Conservation (phyloP, 768 basidiomycete species). For the Russula sp. region DNA sequence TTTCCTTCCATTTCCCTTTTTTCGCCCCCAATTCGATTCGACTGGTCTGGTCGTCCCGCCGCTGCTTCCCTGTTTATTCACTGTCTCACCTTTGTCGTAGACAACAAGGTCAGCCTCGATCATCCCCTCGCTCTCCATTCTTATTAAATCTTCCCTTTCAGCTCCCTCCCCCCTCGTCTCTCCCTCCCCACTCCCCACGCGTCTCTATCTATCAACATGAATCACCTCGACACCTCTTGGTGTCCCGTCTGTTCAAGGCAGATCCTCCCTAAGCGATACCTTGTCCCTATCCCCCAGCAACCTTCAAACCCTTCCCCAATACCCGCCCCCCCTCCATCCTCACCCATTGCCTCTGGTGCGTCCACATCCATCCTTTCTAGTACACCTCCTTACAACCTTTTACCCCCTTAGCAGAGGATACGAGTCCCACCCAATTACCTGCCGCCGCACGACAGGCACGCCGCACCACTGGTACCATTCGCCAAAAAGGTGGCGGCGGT, state of each 20-base stretch:
- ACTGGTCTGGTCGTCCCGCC: conserved; percentile 8
- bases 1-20: conserved; percentile 20
- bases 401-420: conserved; percentile 25
- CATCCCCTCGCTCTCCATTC: neutral
- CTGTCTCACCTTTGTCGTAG: conserved; percentile 12
- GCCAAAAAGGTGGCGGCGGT: conserved; percentile 36
- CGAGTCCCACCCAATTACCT: conserved; percentile 23
- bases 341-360: conserved; percentile 36
- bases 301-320: conserved; percentile 24
- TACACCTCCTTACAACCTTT: conserved; percentile 16
- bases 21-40: conserved; percentile 11
- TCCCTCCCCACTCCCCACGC: neutral
- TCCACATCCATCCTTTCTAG: conserved; percentile 12
- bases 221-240: conserved; percentile 57
- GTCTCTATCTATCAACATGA: conserved; percentile 8
- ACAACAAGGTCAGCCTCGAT: conserved; percentile 18
- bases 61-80: neutral
- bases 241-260: conserved; percentile 75
- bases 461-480: conserved; percentile 31
- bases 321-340: conserved; percentile 35
- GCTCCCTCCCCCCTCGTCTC: neutral
- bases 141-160: conserved; percentile 10
- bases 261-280: conserved; percentile 70
- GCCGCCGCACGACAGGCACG: conserved; percentile 26
- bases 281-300: conserved; percentile 37